Percentiles rank a stretch among this genome's conserved stretches.
phyloP scores from a whole-genome alignment of 176 grass and related monocot genomes.

The Bromus sterilis region DNA sequence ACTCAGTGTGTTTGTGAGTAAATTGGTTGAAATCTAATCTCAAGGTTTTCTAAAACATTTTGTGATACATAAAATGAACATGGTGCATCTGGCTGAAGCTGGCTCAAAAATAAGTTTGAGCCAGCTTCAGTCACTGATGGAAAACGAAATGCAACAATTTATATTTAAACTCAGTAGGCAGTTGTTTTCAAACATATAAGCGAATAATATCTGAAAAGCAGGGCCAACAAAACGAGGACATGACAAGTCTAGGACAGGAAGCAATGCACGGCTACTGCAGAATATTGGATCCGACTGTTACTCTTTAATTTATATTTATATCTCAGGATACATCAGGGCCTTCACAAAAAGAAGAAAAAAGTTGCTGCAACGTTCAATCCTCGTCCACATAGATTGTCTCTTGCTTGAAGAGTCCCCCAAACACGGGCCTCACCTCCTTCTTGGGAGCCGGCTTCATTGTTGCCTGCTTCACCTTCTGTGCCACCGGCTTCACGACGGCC shows the following conservation, averaged over 20 bases:
- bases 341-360: slow-evolving; percentile 20
- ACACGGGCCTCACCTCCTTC: slow-evolving; percentile 64
- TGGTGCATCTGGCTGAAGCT: no score
- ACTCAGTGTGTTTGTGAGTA: no score
- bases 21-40: no score
- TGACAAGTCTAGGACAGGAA: neutral
- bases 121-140: no score
- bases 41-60: no score
- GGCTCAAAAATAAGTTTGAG: no score
- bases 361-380: slow-evolving; percentile 30
- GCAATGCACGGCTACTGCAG: neutral
- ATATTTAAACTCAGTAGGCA: no score
- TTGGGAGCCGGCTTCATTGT: slow-evolving; percentile 40
- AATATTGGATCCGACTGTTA: slow-evolving; percentile 11
- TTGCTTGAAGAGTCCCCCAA: slow-evolving; percentile 94
- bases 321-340: neutral
- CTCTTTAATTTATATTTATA: neutral
- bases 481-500: slow-evolving; percentile 60
- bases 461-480: slow-evolving; percentile 39
- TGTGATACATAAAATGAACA: no score
- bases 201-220: neutral
- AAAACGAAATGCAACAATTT: no score
- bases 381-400: slow-evolving; percentile 83
- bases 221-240: neutral
- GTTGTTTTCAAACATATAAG: no score